A percentile compares a stretch with the other conserved stretches of the same genome.
phyloP scores from a whole-genome alignment of 2,329 filamentous ascomycete species.

The Fusarium nelsonii region DNA sequence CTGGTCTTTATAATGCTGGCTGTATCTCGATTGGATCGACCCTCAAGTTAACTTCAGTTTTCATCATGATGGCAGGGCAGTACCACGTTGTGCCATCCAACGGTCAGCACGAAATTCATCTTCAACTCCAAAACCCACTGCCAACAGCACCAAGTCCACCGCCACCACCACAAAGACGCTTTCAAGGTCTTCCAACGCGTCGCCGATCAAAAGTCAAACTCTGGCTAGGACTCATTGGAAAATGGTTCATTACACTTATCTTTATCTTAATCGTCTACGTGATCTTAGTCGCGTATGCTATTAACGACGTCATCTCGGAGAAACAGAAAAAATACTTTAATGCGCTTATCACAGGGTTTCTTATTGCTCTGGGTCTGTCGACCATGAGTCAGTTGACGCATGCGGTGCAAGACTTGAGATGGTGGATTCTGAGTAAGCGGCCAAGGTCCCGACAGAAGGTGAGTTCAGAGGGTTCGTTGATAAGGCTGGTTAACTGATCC shows the following conservation, averaged over 20 bases:
- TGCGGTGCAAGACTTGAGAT: conserved; percentile 58
- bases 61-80: not conserved
- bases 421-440: conserved; percentile 57
- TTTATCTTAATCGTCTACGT: conserved; percentile 9
- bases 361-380: conserved; percentile 57
- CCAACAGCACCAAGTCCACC: not conserved
- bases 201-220: conserved; percentile 9
- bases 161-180: not conserved
- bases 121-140: not conserved
- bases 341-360: conserved; percentile 57
- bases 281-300: conserved; percentile 19
- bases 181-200: conserved; percentile 5
- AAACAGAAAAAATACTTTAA: conserved; percentile 57
- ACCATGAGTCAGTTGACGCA: conserved; percentile 58
- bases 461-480: not conserved
- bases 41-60: rapidly evolving
- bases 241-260: conserved; percentile 24
- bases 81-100: not conserved
- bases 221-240: conserved; percentile 6
- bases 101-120: not conserved
- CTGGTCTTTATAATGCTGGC: not conserved
- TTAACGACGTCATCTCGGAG: conserved; percentile 21
- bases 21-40: too few species aligned
- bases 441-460: conserved; percentile 56
- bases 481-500: rapidly evolving